Conservation (phyloP, 257 asterid genomes). For the Knoxia roxburghii region DNA sequence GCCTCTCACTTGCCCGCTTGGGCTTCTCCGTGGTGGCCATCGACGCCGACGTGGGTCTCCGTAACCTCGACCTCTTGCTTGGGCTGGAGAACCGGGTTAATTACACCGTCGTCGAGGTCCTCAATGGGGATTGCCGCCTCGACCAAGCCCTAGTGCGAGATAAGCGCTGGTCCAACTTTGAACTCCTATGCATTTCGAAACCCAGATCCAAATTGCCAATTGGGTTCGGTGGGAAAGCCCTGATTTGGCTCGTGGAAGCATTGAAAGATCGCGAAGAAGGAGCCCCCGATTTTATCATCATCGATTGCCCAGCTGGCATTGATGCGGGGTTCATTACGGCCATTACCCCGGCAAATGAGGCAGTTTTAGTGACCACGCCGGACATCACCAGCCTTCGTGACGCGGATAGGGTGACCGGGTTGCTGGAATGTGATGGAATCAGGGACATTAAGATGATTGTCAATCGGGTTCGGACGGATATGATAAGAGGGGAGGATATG, state of each 20-base stretch:
- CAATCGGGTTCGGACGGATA: conserved; percentile 90
- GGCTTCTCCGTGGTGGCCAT: conserved; percentile 94
- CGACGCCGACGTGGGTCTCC: conserved; percentile 95
- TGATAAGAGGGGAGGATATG: conserved; percentile 97
- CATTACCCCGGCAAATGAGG: conserved; percentile 94
- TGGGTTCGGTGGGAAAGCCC: conserved; percentile 93
- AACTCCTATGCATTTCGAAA: conserved; percentile 83
- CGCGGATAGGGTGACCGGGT: conserved; percentile 86
- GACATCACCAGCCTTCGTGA: conserved; percentile 89
- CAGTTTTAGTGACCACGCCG: conserved; percentile 85
- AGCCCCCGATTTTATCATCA: conserved; percentile 70
- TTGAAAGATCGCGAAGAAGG: conserved; percentile 74
- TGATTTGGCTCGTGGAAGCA: conserved; percentile 87
- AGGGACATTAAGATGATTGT: conserved; percentile 96
- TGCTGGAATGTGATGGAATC: conserved; percentile 91
- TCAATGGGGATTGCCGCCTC: conserved; percentile 94
- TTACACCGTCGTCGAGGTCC: conserved; percentile 89
- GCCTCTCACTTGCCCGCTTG: conserved; percentile 83
- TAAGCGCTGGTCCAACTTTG: conserved; percentile 95
- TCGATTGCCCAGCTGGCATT: conserved; percentile 94
- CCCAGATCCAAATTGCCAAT: conserved; percentile 86
- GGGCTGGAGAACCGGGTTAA: conserved; percentile 96
- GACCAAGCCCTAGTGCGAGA: conserved; percentile 95
- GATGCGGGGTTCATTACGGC: conserved; percentile 97
- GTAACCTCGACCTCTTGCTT: conserved; percentile 87